Evolutionary conservation across 129 eudicot genomes (phyloP), one percentile per base, ranked within the genome.

Genomic region (Gnaphalium uliginosum): DNA sequence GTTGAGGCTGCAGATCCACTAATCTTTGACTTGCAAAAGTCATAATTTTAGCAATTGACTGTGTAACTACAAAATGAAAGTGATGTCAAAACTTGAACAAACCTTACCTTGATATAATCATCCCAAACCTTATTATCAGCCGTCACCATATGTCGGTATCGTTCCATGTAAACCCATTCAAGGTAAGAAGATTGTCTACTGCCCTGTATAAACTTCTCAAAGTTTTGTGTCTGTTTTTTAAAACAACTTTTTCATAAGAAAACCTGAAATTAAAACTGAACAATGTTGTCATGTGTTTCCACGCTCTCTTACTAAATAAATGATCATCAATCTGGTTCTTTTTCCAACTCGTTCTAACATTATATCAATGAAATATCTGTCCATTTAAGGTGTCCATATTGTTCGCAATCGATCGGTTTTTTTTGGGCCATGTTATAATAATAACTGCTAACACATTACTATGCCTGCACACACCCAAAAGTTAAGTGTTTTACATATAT

Each of bases 211-310:
- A 62, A 83, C 77, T 86, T 65, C 87, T 83, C 50, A 83, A 76
- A 23, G 85, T 86, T 84, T 86, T 83, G 79, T 86, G 83, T 22
- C 90, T 78, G 75, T 86, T 86, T 74, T 86, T 86, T 22, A 86
- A 13, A 72, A 83, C 83, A 54, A 81, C 85, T 71, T 80, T 81
- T 69, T 81, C 82, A 17, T 86, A 66, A 3, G 71, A 69, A 76
- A 78, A 83, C 68, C 71, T 74, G 65, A 86, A 86, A 64, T 83
- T 80, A 37, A 81, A 79, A 74, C 78, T 80, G 68, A 86, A 83
- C 81, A 74, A 53, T 26, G 65, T n/a, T 4, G 79, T 77, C 90
- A 86, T 83, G 78, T 77, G 79, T 15, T 73, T 83, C 87, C 90
- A 86, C 57, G 90, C 83, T 18, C 67, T 76, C 70, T 83, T 83